Evolutionary conservation across 176 grass and related monocot genomes (phyloP).

Genomic region (Leersia perrieri): DNA sequence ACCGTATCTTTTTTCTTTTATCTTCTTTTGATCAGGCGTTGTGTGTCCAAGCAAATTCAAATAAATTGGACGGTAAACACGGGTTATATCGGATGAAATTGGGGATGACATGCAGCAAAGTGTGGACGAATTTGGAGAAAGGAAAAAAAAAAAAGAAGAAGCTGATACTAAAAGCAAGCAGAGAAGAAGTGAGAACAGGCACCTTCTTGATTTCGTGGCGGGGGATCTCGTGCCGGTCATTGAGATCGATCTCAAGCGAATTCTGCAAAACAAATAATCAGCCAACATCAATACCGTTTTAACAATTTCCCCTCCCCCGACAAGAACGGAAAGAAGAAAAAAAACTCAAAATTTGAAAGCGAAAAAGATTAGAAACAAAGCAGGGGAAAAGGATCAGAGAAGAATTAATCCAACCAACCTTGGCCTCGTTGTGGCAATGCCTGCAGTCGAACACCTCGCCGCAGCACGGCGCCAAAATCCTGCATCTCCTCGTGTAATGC

Average conservation of each 20-base stretch:
- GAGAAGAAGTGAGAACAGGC: background rate
- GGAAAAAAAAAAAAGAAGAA: background rate
- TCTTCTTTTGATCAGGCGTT: no score
- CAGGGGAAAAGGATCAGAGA: background rate
- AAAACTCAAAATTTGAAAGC: background rate
- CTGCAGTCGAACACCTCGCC: slow-evolving; percentile 76
- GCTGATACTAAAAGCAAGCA: background rate
- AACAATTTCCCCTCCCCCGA: background rate
- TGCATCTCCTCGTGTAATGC: slow-evolving; percentile 74
- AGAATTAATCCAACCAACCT: slow-evolving; percentile 26
- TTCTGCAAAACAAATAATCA: slow-evolving; percentile 44
- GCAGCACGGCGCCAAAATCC: slow-evolving; percentile 74
- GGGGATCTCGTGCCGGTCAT: slow-evolving; percentile 66
- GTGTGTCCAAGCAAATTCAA: background rate
- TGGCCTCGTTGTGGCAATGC: slow-evolving; percentile 89
- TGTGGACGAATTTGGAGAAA: background rate
- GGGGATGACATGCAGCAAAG: background rate
- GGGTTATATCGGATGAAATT: background rate
- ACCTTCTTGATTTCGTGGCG: slow-evolving; percentile 68
- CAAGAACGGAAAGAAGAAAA: background rate
- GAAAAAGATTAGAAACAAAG: background rate
- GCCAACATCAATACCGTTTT: background rate
- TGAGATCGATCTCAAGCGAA: slow-evolving; percentile 51
- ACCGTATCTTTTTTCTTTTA: background rate
- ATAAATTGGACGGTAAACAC: background rate